Base-by-base conservation (phyloP, 129 eudicot genomes). In the Tanacetum coccineum region DNA sequence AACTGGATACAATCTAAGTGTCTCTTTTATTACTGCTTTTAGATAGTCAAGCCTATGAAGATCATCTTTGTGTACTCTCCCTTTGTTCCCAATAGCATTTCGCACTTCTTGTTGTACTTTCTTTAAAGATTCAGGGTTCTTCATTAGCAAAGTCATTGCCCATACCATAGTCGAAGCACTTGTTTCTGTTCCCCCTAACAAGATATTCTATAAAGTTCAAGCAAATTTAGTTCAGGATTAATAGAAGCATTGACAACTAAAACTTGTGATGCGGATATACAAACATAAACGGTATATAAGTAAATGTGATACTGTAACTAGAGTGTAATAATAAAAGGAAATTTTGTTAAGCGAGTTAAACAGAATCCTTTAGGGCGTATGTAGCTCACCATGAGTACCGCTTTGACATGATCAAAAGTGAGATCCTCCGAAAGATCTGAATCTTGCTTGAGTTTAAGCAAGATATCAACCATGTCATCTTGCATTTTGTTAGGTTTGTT, bases 151-250 rank as follows among this genome's bases (percentile, higher is more conserved):
- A 17, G 87, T 82, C 81, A 82, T 75, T 7, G 78, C 78, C 87
- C 87, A 82, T 39, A 71, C 64, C 48, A 64, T 59, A 7, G 78
- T 54, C 3, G 79, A 64, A 17, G 87, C 75, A 55, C 66, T 82
- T 47, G 87, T 66, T 40, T 82, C 81, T 15, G 87, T 82, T 12
- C 87, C 87, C 0, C 76, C 87, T 30, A 79, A 48, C 17, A 82
- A 50, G 58, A 78, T 67, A 39, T 82, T 32, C 87, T 82, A 50
- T 54, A 65, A 55, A 7, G 26, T 40, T 28, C 36, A 28, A 47
- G 14, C 48, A 14, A 9, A 28, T 9, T 26, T 26, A 19, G 3
- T 9, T 9, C 21, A 59, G 1, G 25, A 21, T 21, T 39, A 40
- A 17, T 46, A 11, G 10, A 5, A 14, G 54, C 54, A 9, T 2